phyloP scores from a whole-genome alignment of 306 rosid genomes.

The Quercus berberidifolia region DNA sequence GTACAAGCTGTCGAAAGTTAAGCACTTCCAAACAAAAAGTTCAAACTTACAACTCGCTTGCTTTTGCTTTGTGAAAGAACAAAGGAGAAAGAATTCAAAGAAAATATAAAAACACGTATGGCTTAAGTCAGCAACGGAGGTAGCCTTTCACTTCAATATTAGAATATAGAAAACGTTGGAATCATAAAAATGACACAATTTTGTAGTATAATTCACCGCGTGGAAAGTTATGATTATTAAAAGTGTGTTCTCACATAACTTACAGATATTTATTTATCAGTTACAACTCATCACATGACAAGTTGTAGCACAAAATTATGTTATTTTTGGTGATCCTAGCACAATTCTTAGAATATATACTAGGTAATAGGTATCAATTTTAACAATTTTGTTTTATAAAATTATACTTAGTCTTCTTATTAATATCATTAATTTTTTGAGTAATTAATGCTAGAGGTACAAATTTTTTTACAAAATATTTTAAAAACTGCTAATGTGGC shows the following conservation, averaged over 20 bases:
- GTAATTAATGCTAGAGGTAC: too few species aligned
- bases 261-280: accelerated
- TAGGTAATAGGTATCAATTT: too few species aligned
- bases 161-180: accelerated
- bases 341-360: too few species aligned
- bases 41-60: background rate
- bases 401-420: too few species aligned
- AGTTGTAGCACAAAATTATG: too few species aligned
- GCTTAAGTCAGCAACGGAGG: background rate
- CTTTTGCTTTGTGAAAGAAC: background rate
- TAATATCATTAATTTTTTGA: too few species aligned
- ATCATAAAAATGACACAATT: too few species aligned
- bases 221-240: accelerated
- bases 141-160: too few species aligned
- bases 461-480: too few species aligned
- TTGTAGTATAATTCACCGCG: accelerated
- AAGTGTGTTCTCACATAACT: accelerated
- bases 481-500: accelerated
- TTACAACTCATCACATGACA: accelerated
- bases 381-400: too few species aligned
- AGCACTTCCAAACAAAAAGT: background rate
- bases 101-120: background rate
- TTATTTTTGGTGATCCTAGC: too few species aligned
- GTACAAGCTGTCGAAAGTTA: background rate
- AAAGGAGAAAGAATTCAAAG: background rate